phyloP scores from a whole-genome alignment of 2,329 filamentous ascomycete genomes.

The Xylaria sp. region DNA sequence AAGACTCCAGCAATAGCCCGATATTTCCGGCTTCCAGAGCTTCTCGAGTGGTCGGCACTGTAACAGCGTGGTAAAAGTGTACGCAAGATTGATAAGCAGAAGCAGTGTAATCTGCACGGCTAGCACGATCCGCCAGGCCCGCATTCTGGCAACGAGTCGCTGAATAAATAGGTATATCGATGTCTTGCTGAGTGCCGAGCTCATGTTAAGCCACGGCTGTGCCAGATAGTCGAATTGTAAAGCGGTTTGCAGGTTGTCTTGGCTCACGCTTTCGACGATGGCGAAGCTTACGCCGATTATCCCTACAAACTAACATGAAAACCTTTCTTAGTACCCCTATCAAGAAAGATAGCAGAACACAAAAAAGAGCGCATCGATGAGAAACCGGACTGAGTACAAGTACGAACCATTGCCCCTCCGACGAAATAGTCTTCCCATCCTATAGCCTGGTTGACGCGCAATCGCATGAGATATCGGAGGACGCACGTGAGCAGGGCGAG shows the following conservation, averaged over 20 bases:
- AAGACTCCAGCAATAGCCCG: slow-evolving; percentile 50
- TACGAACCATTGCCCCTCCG: slow-evolving; percentile 49
- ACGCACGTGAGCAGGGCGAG: slow-evolving; percentile 51
- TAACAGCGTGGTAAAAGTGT: slow-evolving; percentile 50
- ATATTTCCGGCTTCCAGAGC: slow-evolving; percentile 50
- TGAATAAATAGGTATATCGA: slow-evolving; percentile 54
- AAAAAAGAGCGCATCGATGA: neutral
- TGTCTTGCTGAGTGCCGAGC: slow-evolving; percentile 52
- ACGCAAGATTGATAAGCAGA: slow-evolving; percentile 49
- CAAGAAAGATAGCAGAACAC: neutral
- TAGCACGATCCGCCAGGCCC: slow-evolving; percentile 50
- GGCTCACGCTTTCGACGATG: slow-evolving; percentile 49
- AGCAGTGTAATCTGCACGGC: slow-evolving; percentile 49
- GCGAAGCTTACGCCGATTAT: slow-evolving; percentile 52
- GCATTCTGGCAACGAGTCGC: slow-evolving; percentile 46
- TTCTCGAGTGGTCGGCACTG: slow-evolving; percentile 54
- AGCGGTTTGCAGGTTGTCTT: slow-evolving; percentile 43
- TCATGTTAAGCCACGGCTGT: slow-evolving; percentile 53
- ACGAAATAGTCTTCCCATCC: slow-evolving; percentile 52
- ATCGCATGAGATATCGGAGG: slow-evolving; percentile 49
- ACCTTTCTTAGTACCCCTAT: slow-evolving; percentile 9
- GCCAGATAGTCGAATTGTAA: slow-evolving; percentile 52
- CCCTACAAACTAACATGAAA: slow-evolving; percentile 47
- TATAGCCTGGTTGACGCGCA: slow-evolving; percentile 44
- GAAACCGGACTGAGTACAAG: neutral